Conservation (phyloP, 148 eudicot genomes). For the Cornus suecica region DNA sequence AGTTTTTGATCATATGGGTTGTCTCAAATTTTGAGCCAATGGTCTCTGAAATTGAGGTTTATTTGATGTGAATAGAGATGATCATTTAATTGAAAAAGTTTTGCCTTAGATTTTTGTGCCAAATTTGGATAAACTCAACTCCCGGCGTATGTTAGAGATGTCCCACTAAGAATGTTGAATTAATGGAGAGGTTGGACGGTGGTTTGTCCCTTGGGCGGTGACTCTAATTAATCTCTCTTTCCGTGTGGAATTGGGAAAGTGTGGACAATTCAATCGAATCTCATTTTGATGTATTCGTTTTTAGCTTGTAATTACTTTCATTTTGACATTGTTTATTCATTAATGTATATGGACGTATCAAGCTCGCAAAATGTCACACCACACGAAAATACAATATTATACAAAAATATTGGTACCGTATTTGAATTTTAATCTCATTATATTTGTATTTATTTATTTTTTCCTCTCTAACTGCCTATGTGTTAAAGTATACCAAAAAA, state of each 20-base stretch:
- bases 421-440: too few relatives aligned
- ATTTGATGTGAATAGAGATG: neutral
- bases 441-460: too few relatives aligned
- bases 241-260: neutral
- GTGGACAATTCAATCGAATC: neutral
- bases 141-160: neutral
- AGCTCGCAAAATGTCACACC: too few relatives aligned
- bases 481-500: too few relatives aligned
- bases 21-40: neutral
- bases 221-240: neutral
- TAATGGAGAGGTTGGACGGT: neutral
- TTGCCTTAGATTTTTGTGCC: neutral
- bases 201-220: constrained; percentile 3
- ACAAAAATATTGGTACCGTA: too few relatives aligned
- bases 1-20: neutral
- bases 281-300: neutral
- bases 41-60: neutral
- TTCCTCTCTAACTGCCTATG: too few relatives aligned
- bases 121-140: neutral
- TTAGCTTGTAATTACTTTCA: neutral
- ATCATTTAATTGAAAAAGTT: neutral
- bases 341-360: too few relatives aligned
- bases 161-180: neutral
- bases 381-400: too few relatives aligned
- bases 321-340: too few relatives aligned